Percentiles rank a stretch among this genome's conserved stretches.
Evolutionary conservation across 106 monocot genomes (phyloP).

Genomic region (Hemerocallis citrina): DNA sequence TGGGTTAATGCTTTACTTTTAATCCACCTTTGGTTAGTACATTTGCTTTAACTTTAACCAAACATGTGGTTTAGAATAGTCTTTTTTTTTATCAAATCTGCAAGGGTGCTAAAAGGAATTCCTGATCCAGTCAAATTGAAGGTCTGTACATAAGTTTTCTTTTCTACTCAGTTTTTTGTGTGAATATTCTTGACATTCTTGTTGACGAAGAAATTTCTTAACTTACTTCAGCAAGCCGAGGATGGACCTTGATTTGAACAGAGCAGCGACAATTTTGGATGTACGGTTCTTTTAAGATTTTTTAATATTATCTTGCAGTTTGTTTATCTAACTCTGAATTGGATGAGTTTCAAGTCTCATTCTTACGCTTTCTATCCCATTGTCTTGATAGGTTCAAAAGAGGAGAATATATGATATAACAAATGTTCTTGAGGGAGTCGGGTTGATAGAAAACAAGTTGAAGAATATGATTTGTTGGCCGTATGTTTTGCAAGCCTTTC

Average conservation of each 20-base stretch:
- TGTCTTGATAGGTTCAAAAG: too few relatives aligned
- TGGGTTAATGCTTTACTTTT: too few relatives aligned
- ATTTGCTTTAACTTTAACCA: too few relatives aligned
- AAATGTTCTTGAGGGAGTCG: conserved; percentile 92
- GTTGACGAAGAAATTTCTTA: conserved; percentile 85
- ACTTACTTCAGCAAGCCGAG: conserved; percentile 63
- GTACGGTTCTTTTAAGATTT: conserved; percentile 26
- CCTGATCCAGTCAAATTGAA: too few relatives aligned
- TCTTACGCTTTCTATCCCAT: conserved; percentile 11
- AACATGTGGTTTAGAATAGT: too few relatives aligned
- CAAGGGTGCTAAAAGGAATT: too few relatives aligned
- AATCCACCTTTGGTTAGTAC: too few relatives aligned
- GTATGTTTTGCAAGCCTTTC: conserved; percentile 26
- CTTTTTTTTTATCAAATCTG: too few relatives aligned
- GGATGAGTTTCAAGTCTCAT: too few relatives aligned
- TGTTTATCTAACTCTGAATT: not conserved
- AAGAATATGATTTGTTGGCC: too few relatives aligned
- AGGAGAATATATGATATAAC: too few relatives aligned
- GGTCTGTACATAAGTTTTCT: not conserved
- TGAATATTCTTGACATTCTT: conserved; percentile 32
- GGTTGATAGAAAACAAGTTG: conserved; percentile 71
- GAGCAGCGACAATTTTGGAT: conserved; percentile 72
- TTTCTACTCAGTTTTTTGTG: not conserved
- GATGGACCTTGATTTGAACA: conserved; percentile 92
- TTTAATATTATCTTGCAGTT: not conserved